These are phyloP conservation scores for Podila clonocystis DNA, from an alignment of 192 early-diverging fungal species.

Conservation along the genomic window DNA sequence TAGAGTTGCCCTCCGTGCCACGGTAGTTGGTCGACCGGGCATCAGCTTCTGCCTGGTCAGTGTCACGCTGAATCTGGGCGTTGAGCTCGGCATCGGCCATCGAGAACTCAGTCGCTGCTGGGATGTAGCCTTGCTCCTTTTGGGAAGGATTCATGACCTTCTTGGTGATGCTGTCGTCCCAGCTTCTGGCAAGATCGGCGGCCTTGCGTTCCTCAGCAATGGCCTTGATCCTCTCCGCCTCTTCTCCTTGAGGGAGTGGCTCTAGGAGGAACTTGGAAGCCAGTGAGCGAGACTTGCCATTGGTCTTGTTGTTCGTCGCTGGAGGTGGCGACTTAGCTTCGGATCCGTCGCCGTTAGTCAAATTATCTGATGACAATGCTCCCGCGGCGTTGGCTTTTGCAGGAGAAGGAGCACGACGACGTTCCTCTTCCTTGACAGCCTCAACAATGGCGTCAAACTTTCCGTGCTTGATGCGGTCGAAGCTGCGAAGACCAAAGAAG, in stretches of 20 bases:
- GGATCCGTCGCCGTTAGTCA: not conserved
- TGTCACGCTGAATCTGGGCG: slow-evolving; percentile 10
- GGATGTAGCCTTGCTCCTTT: slow-evolving; percentile 39
- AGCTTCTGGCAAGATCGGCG: slow-evolving; percentile 18
- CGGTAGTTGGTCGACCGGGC: not conserved
- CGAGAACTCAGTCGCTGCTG: slow-evolving; percentile 24
- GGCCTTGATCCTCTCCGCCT: slow-evolving; percentile 27
- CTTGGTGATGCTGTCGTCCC: slow-evolving; percentile 49
- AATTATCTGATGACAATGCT: not conserved
- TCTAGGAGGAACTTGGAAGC: slow-evolving; percentile 27
- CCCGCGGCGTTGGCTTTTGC: not conserved
- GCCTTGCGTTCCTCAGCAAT: slow-evolving; percentile 19
- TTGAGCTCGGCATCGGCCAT: slow-evolving; percentile 17
- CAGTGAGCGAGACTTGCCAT: slow-evolving; percentile 1
- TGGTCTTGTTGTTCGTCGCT: not conserved
- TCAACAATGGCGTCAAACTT: slow-evolving; percentile 50
- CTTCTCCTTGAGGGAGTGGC: slow-evolving; percentile 23
- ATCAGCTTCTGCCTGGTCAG: slow-evolving; percentile 23
- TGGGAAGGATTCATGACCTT: slow-evolving; percentile 25
- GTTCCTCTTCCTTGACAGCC: slow-evolving; percentile 38
- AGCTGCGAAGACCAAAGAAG: slow-evolving; percentile 83
- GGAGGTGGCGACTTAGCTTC: not conserved
- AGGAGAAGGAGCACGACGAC: not conserved
- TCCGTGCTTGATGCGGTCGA: slow-evolving; percentile 73
- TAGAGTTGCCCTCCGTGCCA: not conserved